Base-by-base conservation (phyloP, 179 eudicot species). In the Sideroxylon spinosum region DNA sequence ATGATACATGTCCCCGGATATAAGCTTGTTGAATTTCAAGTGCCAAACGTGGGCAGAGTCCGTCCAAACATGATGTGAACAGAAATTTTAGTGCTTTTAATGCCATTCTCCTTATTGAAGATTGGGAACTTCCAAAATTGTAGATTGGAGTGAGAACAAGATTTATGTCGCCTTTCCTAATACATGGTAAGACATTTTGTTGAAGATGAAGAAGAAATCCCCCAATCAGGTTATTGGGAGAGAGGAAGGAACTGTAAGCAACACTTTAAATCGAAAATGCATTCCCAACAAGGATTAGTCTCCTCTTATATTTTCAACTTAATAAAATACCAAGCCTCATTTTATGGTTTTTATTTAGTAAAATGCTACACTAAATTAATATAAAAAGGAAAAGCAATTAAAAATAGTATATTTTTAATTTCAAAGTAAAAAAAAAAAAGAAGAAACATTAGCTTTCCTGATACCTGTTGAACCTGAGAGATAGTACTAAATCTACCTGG, bases 401-500 rank as follows among this genome's bases (percentile, higher is more conserved):
- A 22, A 75, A 25, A n/a, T 17, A 48, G n/a, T 75, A 48, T 46
- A 48, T 13, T 63, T 52, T 7, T 25, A 64, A 13, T 56, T 32
- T 23, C 19, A 55, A 52, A 52, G 44, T 37, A 4, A 52, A 26
- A 29, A 44, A 55, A 53, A 19, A 73, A 75, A 16, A 9, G 52
- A 75, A 61, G 52, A 75, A 60, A 22, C 44, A 22, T 75, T 63
- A 48, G 68, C 32, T 61, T 32, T 62, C 14, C 49, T 44, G 5
- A 68, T 37, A 37, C 32, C 56, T 52, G 29, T 44, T 32, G 12
- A 64, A 69, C 60, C 46, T n/a, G 44, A n/a, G 69, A 72, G 20
- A 28, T 10, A 44, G 63, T 64, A 76, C 46, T 44, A n/a, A 69
- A 56, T 57, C 16, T 91, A 95, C 99, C 97, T 91, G 68, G 89